Percentiles rank a stretch among this genome's conserved stretches.
Conservation (phyloP, 176 grass and related monocot genomes). For the Pontederia paniculata region DNA sequence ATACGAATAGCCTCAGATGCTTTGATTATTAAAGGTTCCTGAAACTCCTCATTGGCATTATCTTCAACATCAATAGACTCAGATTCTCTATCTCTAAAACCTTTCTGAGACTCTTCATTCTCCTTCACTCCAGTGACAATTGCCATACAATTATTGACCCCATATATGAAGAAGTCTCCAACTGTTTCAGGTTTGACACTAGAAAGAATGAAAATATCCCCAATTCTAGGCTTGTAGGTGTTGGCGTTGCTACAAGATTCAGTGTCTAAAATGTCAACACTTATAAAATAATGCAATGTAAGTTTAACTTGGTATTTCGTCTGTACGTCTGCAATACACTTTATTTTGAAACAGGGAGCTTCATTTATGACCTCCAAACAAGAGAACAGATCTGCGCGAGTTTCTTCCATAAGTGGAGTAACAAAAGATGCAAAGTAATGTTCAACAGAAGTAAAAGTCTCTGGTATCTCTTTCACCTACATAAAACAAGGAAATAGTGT, state of each 20-base stretch:
- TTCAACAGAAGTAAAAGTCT: slow-evolving; percentile 25
- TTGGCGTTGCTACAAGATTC: slow-evolving; percentile 23
- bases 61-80: no score
- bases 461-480: slow-evolving; percentile 48
- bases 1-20: slow-evolving; percentile 16
- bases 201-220: slow-evolving; percentile 63
- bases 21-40: neutral
- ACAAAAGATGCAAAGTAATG: slow-evolving; percentile 40
- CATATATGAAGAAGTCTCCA: slow-evolving; percentile 29
- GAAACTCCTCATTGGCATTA: no score
- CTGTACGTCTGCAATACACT: slow-evolving; percentile 26
- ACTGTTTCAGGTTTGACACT: slow-evolving; percentile 25
- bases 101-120: slow-evolving; percentile 32
- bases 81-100: slow-evolving; percentile 24
- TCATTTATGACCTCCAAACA: slow-evolving; percentile 39
- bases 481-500: slow-evolving; percentile 1
- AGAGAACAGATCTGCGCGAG: slow-evolving; percentile 39
- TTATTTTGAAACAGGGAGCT: slow-evolving; percentile 42
- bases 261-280: slow-evolving; percentile 42
- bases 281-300: slow-evolving; percentile 17
- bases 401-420: slow-evolving; percentile 59
- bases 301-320: neutral
- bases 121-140: slow-evolving; percentile 44
- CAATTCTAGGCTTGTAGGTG: slow-evolving; percentile 38
- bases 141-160: slow-evolving; percentile 35